Conservation (phyloP, 2,329 filamentous ascomycete genomes). For the Cladorrhinum sp. region DNA sequence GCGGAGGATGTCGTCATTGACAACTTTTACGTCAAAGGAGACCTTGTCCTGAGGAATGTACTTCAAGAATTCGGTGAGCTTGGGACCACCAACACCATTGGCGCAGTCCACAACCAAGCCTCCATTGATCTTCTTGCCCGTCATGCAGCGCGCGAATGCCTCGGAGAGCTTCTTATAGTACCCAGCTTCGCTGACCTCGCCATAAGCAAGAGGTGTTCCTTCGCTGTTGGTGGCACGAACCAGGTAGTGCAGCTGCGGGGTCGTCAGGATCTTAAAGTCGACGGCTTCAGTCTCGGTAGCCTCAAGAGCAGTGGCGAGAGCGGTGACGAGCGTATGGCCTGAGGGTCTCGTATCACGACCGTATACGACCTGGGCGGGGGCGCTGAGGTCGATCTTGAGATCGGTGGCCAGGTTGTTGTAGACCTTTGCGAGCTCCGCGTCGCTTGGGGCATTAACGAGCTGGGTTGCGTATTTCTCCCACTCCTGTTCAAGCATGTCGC, state of each 20-base stretch:
- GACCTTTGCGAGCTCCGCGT: constrained; percentile 70
- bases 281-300: constrained; percentile 70
- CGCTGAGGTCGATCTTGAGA: constrained; percentile 69
- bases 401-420: constrained; percentile 74
- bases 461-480: constrained; percentile 89
- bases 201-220: constrained; percentile 82
- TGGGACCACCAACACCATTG: constrained; percentile 93
- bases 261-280: constrained; percentile 90
- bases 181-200: constrained; percentile 81
- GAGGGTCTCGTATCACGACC: constrained; percentile 92
- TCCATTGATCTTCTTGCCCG: constrained; percentile 70
- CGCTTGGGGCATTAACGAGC: constrained; percentile 78
- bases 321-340: constrained; percentile 75
- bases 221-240: constrained; percentile 93
- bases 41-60: constrained; percentile 69
- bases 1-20: constrained; percentile 90
- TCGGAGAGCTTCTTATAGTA: constrained; percentile 91
- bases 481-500: constrained; percentile 94
- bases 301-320: constrained; percentile 75
- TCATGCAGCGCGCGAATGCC: constrained; percentile 82
- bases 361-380: constrained; percentile 77
- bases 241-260: constrained; percentile 96
- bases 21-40: constrained; percentile 75
- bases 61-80: constrained; percentile 82
- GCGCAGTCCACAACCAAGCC: constrained; percentile 86